Base-by-base conservation (phyloP, 331 rosid genomes). In the Acacia pycnantha region DNA sequence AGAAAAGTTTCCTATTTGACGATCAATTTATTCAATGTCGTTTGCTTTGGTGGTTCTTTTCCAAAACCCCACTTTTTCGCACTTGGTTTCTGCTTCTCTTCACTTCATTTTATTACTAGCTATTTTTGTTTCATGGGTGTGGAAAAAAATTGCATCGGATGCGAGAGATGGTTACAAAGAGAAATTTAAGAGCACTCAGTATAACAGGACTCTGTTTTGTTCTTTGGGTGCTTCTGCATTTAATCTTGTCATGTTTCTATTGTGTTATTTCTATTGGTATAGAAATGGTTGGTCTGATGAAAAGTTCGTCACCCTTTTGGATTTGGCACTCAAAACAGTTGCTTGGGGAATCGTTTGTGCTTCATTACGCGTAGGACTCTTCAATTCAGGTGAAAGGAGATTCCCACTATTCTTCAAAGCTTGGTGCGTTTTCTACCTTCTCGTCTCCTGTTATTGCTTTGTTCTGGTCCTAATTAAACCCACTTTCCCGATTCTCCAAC, bases 361-460 rank as follows among this genome's bases (percentile, higher is more conserved):
- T 47, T 91, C 84, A 76, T 82, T 93, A 70, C 77, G 67, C 6
- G 61, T 87, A 37, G 87, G 77, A 5, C 59, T 82, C 48, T 78
- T 81, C 47, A 79, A 70, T 84, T 84, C 81, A 2, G 70, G 76
- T 44, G 86, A 78, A 77, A 73, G 79, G 40, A 85, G 82, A 74
- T 84, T 86, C 44, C 82, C 94, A 0, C 54, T 48, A 11, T 67
- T 88, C 54, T 86, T 95, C 77, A 89, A 87, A 88, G 77, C 89
- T 70, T 95, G 98, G 98, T 95, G 91, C 78, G 91, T 79, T 44
- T 86, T 89, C 75, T 93, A 78, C 86, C 85, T 91, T 47, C 64
- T 81, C 73, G 74, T 88, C 56, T 87, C 92, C 21, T 87, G 89
- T 80, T 91, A 89, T 77, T 81, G 80, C 69, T 86, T 89, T 31